These are phyloP conservation scores for Diplocarpon rosae DNA, from an alignment of 2,329 filamentous ascomycete genomes.

Conservation along the genomic window DNA sequence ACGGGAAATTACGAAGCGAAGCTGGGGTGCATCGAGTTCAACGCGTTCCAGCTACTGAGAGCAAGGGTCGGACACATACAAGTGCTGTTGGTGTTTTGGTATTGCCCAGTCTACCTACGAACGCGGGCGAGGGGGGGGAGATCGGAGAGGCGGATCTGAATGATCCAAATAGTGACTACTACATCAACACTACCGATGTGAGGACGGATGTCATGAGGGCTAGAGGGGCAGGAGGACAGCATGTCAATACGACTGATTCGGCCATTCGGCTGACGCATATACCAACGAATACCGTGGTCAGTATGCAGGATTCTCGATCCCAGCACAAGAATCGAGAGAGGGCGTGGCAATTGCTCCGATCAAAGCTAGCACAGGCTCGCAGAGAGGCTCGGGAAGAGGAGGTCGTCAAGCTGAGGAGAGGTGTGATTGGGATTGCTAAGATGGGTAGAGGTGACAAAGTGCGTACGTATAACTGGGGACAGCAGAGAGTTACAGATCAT, in stretches of 20 bases:
- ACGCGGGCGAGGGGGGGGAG: constrained; percentile 35
- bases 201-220: constrained; percentile 82
- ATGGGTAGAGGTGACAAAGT: constrained; percentile 92
- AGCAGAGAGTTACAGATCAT: constrained; percentile 64
- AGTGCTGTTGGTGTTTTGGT: constrained; percentile 89
- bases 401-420: constrained; percentile 61
- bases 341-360: constrained; percentile 77
- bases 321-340: constrained; percentile 81
- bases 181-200: constrained; percentile 76
- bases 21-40: constrained; percentile 94
- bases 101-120: constrained; percentile 66
- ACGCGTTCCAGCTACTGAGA: constrained; percentile 83
- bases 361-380: constrained; percentile 67
- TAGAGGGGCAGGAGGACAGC: constrained; percentile 84
- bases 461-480: constrained; percentile 60
- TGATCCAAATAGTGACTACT: constrained; percentile 85
- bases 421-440: constrained; percentile 66
- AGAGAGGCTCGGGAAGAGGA: constrained; percentile 79
- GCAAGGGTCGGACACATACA: constrained; percentile 83
- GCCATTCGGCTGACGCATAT: constrained; percentile 86
- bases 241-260: constrained; percentile 97
- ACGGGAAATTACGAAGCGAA: constrained; percentile 72
- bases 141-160: constrained; percentile 52
- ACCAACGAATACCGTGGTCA: constrained; percentile 76
- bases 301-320: constrained; percentile 86